Evolutionary conservation across 441 rosid species (phyloP).

Genomic region (Gossypium gossypioides): DNA sequence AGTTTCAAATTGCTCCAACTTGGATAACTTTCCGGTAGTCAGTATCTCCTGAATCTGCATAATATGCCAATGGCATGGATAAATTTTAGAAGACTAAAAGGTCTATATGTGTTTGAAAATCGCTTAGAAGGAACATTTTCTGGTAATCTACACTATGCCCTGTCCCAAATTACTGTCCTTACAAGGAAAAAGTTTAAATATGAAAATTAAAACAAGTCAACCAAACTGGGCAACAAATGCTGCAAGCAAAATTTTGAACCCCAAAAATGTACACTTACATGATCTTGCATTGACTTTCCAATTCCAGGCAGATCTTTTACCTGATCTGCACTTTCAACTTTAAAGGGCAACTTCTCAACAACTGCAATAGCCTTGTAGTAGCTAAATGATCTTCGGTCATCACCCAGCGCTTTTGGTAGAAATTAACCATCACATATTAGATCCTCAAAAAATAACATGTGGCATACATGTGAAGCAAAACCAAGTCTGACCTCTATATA

Average conservation of each 20-base stretch:
- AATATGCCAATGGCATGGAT: conserved; percentile 13
- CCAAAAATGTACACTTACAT: conserved; percentile 45
- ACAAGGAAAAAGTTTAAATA: background rate
- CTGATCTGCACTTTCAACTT: conserved; percentile 74
- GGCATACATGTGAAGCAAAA: background rate
- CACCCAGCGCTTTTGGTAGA: conserved; percentile 68
- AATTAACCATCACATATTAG: conserved; percentile 18
- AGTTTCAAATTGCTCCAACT: conserved; percentile 86
- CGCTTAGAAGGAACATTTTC: background rate
- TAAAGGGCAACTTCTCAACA: conserved; percentile 75
- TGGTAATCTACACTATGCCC: background rate
- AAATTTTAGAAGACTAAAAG: background rate
- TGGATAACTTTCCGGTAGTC: conserved; percentile 71
- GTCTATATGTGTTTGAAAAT: background rate
- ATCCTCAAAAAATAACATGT: background rate
- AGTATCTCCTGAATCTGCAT: conserved; percentile 89
- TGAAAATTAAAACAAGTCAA: background rate
- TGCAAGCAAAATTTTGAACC: background rate
- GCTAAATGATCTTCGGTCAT: conserved; percentile 88
- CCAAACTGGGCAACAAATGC: background rate
- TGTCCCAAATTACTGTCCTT: background rate
- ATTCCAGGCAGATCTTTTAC: conserved; percentile 74
- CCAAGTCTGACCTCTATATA: conserved; percentile 59
- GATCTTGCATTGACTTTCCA: conserved; percentile 87
- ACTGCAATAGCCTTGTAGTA: conserved; percentile 81